These are phyloP conservation scores for Pseudogymnoascus sp. DNA, from an alignment of 2,329 filamentous ascomycete species.

Conservation along the genomic window DNA sequence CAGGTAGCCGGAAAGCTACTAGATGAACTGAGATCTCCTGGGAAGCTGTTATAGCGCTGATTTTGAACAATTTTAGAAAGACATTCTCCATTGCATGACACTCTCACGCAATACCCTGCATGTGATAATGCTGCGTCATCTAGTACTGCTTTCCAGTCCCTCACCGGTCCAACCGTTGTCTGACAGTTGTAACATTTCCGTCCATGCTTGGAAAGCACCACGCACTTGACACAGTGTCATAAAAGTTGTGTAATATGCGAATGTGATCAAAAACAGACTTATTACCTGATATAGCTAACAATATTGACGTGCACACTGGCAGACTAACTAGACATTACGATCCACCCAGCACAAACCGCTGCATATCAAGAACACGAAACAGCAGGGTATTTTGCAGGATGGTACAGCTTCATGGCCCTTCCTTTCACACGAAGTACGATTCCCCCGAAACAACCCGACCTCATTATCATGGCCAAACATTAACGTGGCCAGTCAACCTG, in stretches of 20 bases:
- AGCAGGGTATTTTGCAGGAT: slow-evolving; percentile 8
- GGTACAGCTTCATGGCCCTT: neutral
- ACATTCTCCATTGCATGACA: neutral
- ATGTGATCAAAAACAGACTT: slow-evolving; percentile 6
- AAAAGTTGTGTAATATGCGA: slow-evolving; percentile 3
- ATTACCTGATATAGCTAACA: slow-evolving; percentile 6
- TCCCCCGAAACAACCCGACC: neutral
- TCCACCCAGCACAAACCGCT: neutral
- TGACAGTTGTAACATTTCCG: neutral
- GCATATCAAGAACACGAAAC: slow-evolving; percentile 2
- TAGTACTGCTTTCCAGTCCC: neutral
- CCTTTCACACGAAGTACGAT: neutral
- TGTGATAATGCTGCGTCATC: neutral
- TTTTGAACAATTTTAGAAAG: neutral
- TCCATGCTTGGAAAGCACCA: neutral
- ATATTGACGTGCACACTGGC: neutral
- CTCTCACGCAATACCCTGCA: neutral
- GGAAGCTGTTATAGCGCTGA: neutral
- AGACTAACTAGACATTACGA: slow-evolving; percentile 2
- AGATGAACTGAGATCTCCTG: neutral
- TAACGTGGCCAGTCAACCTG: neutral
- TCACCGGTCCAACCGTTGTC: neutral
- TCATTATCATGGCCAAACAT: neutral
- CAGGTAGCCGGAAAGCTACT: neutral
- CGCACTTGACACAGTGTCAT: neutral